These are phyloP conservation scores for Suillus hirtellus DNA, from an alignment of 768 basidiomycete species.

Conservation along the genomic window DNA sequence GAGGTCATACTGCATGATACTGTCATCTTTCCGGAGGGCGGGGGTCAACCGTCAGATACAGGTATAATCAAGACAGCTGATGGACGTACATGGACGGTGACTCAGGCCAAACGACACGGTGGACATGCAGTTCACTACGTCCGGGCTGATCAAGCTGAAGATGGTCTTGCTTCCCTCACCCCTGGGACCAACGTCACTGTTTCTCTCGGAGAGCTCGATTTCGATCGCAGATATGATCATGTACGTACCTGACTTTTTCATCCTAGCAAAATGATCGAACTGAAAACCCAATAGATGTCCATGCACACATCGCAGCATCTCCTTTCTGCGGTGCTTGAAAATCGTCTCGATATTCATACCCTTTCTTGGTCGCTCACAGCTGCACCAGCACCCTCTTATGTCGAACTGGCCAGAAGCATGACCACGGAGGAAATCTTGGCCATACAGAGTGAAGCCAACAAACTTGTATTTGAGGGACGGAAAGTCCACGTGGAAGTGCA, in stretches of 20 bases:
- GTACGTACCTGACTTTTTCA: slow-evolving; percentile 39
- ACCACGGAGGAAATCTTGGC: slow-evolving; percentile 57
- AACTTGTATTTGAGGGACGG: slow-evolving; percentile 67
- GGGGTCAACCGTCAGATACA: slow-evolving; percentile 79
- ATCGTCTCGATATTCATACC: slow-evolving; percentile 61
- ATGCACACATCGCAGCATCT: slow-evolving; percentile 87
- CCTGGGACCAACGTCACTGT: slow-evolving; percentile 53
- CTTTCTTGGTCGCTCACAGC: slow-evolving; percentile 80
- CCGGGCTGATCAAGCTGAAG: slow-evolving; percentile 39
- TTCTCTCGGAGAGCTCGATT: slow-evolving; percentile 59
- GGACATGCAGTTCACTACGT: slow-evolving; percentile 78
- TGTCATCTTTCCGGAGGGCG: slow-evolving; percentile 79
- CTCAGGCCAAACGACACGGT: slow-evolving; percentile 67
- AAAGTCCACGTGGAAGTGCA: slow-evolving; percentile 73
- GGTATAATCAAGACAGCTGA: slow-evolving; percentile 52
- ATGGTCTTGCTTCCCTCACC: slow-evolving; percentile 47
- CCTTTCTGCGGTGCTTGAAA: slow-evolving; percentile 78
- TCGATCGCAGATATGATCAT: slow-evolving; percentile 70
- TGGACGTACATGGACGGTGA: slow-evolving; percentile 54
- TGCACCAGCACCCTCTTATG: slow-evolving; percentile 69
- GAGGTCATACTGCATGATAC: slow-evolving; percentile 76
- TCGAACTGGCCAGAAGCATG: slow-evolving; percentile 74
- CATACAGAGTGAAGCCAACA: slow-evolving; percentile 67
- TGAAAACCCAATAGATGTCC: slow-evolving; percentile 53
- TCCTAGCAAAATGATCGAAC: slow-evolving; percentile 4